phyloP scores from a whole-genome alignment of 176 grass and related monocot genomes.

The Oryza meyeriana region DNA sequence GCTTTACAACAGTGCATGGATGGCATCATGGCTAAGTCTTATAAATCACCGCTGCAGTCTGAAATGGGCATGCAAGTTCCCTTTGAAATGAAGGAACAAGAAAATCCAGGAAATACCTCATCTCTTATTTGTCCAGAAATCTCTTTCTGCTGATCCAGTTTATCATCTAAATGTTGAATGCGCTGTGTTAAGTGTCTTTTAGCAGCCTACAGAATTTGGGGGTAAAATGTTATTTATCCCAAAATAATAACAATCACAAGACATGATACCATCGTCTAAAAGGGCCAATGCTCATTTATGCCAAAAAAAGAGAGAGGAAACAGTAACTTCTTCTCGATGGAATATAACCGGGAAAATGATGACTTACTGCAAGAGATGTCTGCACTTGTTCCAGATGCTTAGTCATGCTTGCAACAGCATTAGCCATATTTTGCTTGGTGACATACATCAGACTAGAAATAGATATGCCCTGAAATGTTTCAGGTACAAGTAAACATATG shows the following conservation, averaged over 20 bases:
- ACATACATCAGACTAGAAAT: conserved; percentile 89
- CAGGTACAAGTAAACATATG: not conserved
- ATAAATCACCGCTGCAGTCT: not conserved
- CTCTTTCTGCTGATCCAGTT: conserved; percentile 77
- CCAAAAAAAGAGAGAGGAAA: not conserved
- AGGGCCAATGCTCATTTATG: conserved; percentile 2
- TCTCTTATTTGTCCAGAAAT: conserved; percentile 70
- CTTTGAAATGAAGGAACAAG: not conserved
- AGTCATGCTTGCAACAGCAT: conserved; percentile 76
- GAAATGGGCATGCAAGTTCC: not conserved
- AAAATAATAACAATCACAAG: not conserved
- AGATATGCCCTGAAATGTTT: conserved; percentile 50
- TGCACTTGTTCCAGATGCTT: conserved; percentile 76
- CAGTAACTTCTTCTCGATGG: not conserved
- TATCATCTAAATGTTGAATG: conserved; percentile 77
- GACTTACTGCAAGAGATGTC: conserved; percentile 77
- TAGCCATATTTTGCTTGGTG: conserved; percentile 78
- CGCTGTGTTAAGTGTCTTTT: conserved; percentile 79
- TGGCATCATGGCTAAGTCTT: not conserved
- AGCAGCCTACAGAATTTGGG: conserved; percentile 43
- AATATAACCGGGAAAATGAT: not conserved
- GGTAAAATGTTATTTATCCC: not conserved
- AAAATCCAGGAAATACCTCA: conserved; percentile 40
- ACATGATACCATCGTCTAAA: not conserved
- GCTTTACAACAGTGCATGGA: not conserved